These are phyloP conservation scores for Cyclanthera cordifolia DNA, from an alignment of 306 rosid species.

Conservation along the genomic window DNA sequence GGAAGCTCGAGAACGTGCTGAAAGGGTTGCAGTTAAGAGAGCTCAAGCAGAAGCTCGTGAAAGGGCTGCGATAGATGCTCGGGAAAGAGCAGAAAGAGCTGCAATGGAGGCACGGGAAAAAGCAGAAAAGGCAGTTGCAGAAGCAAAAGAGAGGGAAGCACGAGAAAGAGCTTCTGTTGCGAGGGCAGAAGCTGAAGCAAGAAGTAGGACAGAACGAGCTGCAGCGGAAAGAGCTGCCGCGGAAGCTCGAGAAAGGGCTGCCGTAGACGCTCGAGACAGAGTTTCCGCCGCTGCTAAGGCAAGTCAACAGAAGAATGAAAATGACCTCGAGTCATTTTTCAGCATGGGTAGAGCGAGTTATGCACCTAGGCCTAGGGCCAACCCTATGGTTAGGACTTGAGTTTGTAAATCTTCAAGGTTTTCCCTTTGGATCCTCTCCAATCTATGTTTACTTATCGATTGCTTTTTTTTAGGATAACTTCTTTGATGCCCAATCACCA, in stretches of 20 bases:
- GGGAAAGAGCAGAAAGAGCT: constrained; percentile 74
- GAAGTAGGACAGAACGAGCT: constrained; percentile 67
- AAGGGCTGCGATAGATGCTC: constrained; percentile 89
- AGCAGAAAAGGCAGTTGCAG: constrained; percentile 44
- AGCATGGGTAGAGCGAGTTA: constrained; percentile 62
- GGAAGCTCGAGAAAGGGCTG: constrained; percentile 79
- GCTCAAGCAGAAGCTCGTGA: constrained; percentile 95
- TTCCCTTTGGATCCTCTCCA: constrained; percentile 5
- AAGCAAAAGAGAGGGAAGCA: constrained; percentile 34
- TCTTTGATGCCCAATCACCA: constrained; percentile 55
- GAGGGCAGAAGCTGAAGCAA: constrained; percentile 53
- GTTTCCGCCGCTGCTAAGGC: constrained; percentile 43
- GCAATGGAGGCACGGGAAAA: constrained; percentile 73
- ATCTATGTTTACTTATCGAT: neutral
- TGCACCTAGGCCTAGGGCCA: constrained; percentile 82
- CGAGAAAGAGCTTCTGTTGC: constrained; percentile 28
- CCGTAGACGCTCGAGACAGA: neutral
- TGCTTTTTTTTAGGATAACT: constrained; percentile 31
- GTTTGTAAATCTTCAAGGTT: constrained; percentile 16
- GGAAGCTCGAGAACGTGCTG: constrained; percentile 94
- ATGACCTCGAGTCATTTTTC: constrained; percentile 81
- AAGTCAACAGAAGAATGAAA: constrained; percentile 64
- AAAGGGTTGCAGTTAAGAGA: constrained; percentile 93
- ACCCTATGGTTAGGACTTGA: constrained; percentile 48
- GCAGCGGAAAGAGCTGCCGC: constrained; percentile 77